phyloP scores from a whole-genome alignment of 225 moss, liverwort and hornwort genomes.

The Straminergon stramineum region DNA sequence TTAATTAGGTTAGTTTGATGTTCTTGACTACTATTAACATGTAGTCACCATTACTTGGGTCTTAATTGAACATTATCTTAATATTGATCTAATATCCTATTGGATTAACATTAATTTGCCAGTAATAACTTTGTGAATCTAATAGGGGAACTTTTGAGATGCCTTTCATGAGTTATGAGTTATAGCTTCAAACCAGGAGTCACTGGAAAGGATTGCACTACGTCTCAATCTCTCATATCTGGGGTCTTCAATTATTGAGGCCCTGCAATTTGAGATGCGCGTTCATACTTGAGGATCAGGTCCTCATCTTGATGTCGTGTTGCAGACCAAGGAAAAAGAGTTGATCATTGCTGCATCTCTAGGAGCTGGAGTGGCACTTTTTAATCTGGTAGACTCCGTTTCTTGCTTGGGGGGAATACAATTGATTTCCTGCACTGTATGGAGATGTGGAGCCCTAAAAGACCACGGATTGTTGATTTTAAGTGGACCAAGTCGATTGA shows the following conservation, averaged over 20 bases:
- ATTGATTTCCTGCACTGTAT: not conserved
- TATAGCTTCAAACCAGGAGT: not conserved
- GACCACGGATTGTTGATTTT: not conserved
- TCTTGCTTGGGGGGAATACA: not conserved
- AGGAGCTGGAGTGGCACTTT: constrained; percentile 59
- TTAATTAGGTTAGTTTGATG: not conserved
- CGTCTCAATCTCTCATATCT: not conserved
- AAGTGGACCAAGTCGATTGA: not conserved
- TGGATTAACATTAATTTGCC: not conserved
- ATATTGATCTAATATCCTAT: not conserved
- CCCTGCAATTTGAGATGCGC: not conserved
- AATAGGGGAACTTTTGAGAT: not conserved
- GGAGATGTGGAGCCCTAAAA: not conserved
- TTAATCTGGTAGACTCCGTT: constrained; percentile 23
- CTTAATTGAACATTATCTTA: not conserved
- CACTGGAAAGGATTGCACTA: not conserved
- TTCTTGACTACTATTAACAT: not conserved
- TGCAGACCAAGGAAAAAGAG: constrained; percentile 37
- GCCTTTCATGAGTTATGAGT: not conserved
- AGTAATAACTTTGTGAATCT: not conserved
- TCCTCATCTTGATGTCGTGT: not conserved
- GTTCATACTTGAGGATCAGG: not conserved
- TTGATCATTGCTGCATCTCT: constrained; percentile 47
- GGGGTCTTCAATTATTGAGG: not conserved
- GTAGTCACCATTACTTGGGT: not conserved